Evolutionary conservation across 805 yeast species (phyloP), one percentile per base, ranked within the genome.

Genomic region (Candida lessepsii): DNA sequence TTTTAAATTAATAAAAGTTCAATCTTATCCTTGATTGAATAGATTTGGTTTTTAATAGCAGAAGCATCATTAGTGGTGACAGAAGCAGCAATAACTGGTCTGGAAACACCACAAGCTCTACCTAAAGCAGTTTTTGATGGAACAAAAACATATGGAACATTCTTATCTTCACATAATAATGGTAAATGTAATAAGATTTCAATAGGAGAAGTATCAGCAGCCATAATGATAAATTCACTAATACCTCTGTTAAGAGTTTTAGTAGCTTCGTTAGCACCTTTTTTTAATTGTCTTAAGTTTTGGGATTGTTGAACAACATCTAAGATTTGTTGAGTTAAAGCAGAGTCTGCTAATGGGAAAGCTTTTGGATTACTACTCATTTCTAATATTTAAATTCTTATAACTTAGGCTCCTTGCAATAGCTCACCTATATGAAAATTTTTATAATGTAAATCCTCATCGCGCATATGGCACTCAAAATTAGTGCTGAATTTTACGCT

Each of bases 261-360:
- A 73, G 97, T 93, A 62, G 98, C 96, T 76, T 93, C 99, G 70
- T 93, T 93, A 56, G 99, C 99, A 73, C 99, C 99, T 73, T 93
- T 93, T 81, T 93, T 93, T 71, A 93, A 81, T 75, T 93, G 99
- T 78, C 98, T 89, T 67, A 93, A 80, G 75, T 86, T 89, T 60
- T 95, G 90, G 48, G 97, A 88, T 76, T 93, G 99, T 76, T 93
- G 99, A 58, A 87, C 93, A 65, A 93, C 90, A 61, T 93, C 98
- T 64, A 93, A 80, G 70, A 93, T 91, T 75, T 91, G 97, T 76
- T 93, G 97, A 53, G 96, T 75, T 58, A 95, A 79, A 55, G 83
- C 89, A 52, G 96, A 83, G 67, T 93, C 98, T 60, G 99, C 97
- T 63, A 93, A 80, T 66, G 99, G 99, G 76, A 93, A 93, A 52